Base-by-base conservation (phyloP, 371 early-diverging fungal species). In the Basidiobolus meristosporus region DNA sequence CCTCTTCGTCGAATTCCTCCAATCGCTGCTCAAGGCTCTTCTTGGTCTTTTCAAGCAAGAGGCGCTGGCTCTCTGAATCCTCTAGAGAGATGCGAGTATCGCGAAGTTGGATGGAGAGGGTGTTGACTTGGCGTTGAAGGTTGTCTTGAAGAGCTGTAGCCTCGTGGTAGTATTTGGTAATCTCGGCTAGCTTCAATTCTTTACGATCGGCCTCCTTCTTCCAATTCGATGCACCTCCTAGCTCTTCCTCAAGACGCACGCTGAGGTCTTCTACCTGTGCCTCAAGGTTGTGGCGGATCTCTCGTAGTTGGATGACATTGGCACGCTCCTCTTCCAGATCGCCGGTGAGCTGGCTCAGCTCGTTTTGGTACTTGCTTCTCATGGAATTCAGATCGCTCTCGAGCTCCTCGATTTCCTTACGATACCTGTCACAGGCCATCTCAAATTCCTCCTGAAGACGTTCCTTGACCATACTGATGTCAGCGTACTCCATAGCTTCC, bases 301-400 rank as follows among this genome's bases (percentile, higher is more conserved):
- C 77, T 48, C 78, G 79, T 46, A 80, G 57, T 20, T 56, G 55
- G n/a, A 74, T 43, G 17, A 60, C 35, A 42, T 64, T 66, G 39
- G 53, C 57, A 58, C 71, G 77, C 44, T 80, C 80, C 2, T 60
- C 48, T 43, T 89, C 88, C 12, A 87, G 59, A 49, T 86, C 88
- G 2, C 60, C 49, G 35, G 73, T 60, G 26, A 84, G 63, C 23
- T 70, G 66, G 39, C 77, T 75, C 22, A 83, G 53, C 60, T 87
- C 82, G 38, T 63, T 69, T 44, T 81, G 80, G 55, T 79, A 86
- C 56, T 77, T 82, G 30, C 54, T 56, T 6, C 70, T 61, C 43
- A 66, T 52, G 35, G 52, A 55, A 20, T 76, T 85, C 12, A 83
- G 57, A 2, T 61, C 55, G 20, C 47, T 54, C 29, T 74, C 80